Evolutionary conservation across 2,329 filamentous ascomycete species (phyloP), one percentile per base, ranked within the genome.

Genomic region (Magnaporthiopsis incrustans): DNA sequence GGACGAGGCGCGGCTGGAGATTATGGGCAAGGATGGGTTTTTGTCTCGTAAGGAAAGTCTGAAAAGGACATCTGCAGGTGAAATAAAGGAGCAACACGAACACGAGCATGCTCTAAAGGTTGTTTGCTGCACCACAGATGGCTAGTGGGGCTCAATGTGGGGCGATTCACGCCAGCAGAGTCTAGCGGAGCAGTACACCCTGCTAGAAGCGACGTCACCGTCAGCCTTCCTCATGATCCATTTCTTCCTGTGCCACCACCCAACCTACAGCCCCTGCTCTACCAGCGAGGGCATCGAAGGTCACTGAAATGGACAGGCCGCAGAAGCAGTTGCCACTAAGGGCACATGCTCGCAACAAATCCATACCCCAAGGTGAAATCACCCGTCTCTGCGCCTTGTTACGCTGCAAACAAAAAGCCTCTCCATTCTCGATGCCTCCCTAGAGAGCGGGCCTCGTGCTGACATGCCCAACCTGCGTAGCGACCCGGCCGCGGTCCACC

Each of bases 331-430:
- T 62, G 4, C 61, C 61, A 3, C 38, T 32, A 44, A 62, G 50
- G 27, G 50, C 27, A 18, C 61, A 62, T 35, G 44, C 61, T 18
- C 61, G 61, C 27, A 62, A 62, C 18, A 62, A 62, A 32, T 62
- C 61, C 3, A 62, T 62, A 33, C 44, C 61, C 12, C 56, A 62
- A 35, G 12, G 61, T 62, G 32, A n/a, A 22, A 15, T 25, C 10
- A 15, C 35, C 35, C 35, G 15, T 26, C 57, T 25, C 44, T 25
- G 22, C 44, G 44, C 44, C 18, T 14, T 25, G 38, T 6, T 22
- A 25, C 44, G 18, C 44, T 53, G n/a, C 22, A 7, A 15, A 56
- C 6, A 53, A 15, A 4, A 15, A 22, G 0, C 10, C n/a, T 5
- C 26, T 11, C n/a, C 22, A 18, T 4, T 7, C 25, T 10, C 4